Base-by-base conservation (phyloP, 805 yeast species). In the Spathaspora boniae region DNA sequence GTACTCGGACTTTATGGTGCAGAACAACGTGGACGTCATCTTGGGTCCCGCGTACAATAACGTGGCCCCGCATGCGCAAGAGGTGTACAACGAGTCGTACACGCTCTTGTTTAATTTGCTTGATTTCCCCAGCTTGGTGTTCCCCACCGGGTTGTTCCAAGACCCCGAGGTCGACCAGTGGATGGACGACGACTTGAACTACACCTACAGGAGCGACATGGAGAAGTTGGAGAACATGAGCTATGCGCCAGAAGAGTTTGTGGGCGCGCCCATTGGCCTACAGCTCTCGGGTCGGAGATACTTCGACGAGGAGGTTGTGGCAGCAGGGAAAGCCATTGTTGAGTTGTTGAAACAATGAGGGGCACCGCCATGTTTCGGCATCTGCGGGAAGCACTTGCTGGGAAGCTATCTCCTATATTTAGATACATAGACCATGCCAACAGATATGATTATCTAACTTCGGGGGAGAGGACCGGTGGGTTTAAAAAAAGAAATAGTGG, bases 1-100 rank as follows among this genome's bases (percentile, higher is more conserved):
- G 42, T 82, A 81, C 53, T 61, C 68, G 31, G 70, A 74, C 29
- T 70, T 62, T 51, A 66, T 82, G 53, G 65, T 73, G 40, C 54
- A 69, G 18, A 66, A 77, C 50, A 68, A 70, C 33, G 69, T 82
- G 30, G 89, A 84, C 48, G 74, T 80, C 50, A 68, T 84, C 40
- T 57, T 84, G 29, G 72, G 82, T 33, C 89, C 91, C 41, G 72
- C 79, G 4, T 78, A 80, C 56, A 74, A 72, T 38, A 81, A 81
- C 42, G 79, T 78, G 33, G 86, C 91, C n/a, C 85, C 87, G 29
- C 70, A 70, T 34, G 76, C 82, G 16, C 75, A 72, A 33, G 66
- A 71, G 34, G 72, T 82, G 6, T 75, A 73, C 55, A 82, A 82
- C 58, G 84, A 91, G 88, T 83, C 88, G 3, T 85, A 84, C 66